phyloP scores from a whole-genome alignment of 164 flowering plant genomes.

The Magnolia changhungtana region DNA sequence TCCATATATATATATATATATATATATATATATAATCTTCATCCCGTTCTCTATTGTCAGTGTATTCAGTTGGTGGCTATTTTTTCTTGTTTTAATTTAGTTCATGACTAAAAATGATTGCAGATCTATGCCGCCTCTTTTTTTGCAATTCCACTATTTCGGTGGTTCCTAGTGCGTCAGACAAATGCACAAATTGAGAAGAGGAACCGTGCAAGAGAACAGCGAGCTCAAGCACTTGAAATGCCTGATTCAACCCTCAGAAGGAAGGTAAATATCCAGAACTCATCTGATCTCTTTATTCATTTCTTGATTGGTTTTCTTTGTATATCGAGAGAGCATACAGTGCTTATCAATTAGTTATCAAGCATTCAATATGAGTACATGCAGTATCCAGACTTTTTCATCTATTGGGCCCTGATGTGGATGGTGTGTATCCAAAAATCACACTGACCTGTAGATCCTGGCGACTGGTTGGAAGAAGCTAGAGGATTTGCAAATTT shows the following conservation, averaged over 20 bases:
- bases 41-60: neutral
- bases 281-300: neutral
- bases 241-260: constrained; percentile 62
- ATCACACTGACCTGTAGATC: neutral
- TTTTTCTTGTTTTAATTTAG: neutral
- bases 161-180: constrained; percentile 64
- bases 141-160: constrained; percentile 85
- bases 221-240: constrained; percentile 64
- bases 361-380: neutral
- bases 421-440: neutral
- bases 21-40: too few relatives aligned
- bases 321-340: neutral
- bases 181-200: constrained; percentile 72
- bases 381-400: neutral
- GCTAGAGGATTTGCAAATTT: too few relatives aligned
- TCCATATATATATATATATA: too few relatives aligned
- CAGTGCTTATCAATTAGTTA: neutral
- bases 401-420: neutral
- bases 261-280: constrained; percentile 55
- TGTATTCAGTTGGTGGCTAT: neutral
- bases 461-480: too few relatives aligned
- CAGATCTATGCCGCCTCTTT: constrained; percentile 95
- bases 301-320: neutral
- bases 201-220: constrained; percentile 70
- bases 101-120: constrained; percentile 11